Evolutionary conservation across 495 filamentous ascomycete genomes (phyloP).

Genomic region (Amphirosellinia nigrospora): DNA sequence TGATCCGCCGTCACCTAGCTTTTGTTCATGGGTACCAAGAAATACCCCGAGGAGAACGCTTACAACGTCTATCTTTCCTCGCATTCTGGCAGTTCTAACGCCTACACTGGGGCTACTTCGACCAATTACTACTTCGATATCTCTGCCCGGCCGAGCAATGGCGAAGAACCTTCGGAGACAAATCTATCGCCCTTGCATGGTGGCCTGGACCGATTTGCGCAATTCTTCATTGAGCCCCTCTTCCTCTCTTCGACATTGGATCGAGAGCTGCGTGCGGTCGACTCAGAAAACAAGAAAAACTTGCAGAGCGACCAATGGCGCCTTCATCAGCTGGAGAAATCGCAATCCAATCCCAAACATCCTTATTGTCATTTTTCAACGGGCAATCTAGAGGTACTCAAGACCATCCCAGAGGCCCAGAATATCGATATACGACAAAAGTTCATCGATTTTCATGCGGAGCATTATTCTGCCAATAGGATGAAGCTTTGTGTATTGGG

Average conservation of each 20-base stretch:
- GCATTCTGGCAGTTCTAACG: slow-evolving; percentile 91
- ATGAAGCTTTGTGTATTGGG: slow-evolving; percentile 96
- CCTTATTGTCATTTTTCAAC: slow-evolving; percentile 98
- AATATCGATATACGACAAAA: slow-evolving; percentile 90
- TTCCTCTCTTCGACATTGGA: slow-evolving; percentile 91
- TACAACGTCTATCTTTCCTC: slow-evolving; percentile 92
- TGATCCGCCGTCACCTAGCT: slow-evolving; percentile 60
- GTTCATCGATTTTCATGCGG: slow-evolving; percentile 92
- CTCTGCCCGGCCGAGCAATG: slow-evolving; percentile 69
- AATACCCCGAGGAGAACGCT: slow-evolving; percentile 95
- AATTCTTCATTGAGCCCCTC: slow-evolving; percentile 94
- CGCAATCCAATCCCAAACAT: slow-evolving; percentile 85
- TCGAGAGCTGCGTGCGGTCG: slow-evolving; percentile 88
- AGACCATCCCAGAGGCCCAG: slow-evolving; percentile 78
- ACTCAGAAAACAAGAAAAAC: slow-evolving; percentile 99
- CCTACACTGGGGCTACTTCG: slow-evolving; percentile 89
- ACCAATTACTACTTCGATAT: slow-evolving; percentile 99
- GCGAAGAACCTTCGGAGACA: slow-evolving; percentile 55
- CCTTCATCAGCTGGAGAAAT: slow-evolving; percentile 88
- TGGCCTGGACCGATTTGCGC: slow-evolving; percentile 92
- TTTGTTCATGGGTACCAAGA: slow-evolving; percentile 98
- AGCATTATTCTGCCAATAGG: slow-evolving; percentile 91
- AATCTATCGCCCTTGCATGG: slow-evolving; percentile 82
- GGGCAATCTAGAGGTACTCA: slow-evolving; percentile 87
- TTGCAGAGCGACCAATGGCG: slow-evolving; percentile 95